Evolutionary conservation across 192 early-diverging fungal species (phyloP).

Genomic region (Coemansia sp.): DNA sequence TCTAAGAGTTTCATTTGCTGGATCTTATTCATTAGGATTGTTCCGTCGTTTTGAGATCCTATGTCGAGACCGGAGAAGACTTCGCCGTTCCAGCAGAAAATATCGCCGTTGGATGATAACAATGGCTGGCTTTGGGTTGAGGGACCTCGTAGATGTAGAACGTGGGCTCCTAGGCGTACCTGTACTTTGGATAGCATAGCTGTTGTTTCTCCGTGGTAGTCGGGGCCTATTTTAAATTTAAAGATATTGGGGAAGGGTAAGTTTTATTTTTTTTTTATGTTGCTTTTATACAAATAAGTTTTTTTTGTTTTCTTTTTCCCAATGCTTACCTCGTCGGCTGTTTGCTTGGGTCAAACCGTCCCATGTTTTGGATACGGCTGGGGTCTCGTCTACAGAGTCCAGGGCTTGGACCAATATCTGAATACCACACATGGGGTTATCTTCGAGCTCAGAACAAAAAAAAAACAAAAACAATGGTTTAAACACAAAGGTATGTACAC

Average conservation of each 20-base stretch:
- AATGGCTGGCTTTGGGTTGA: slow-evolving; percentile 59
- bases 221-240: slow-evolving; percentile 36
- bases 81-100: slow-evolving; percentile 88
- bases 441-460: too few relatives aligned
- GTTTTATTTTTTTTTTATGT: background rate
- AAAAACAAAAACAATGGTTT: too few relatives aligned
- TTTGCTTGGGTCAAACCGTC: slow-evolving; percentile 21
- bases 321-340: slow-evolving; percentile 32
- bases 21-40: slow-evolving; percentile 45
- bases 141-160: slow-evolving; percentile 71
- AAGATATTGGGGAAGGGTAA: too few relatives aligned
- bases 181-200: background rate
- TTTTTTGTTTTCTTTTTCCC: background rate
- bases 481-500: too few relatives aligned
- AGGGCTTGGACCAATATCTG: slow-evolving; percentile 22
- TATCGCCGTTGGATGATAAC: slow-evolving; percentile 44
- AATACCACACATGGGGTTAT: slow-evolving; percentile 52
- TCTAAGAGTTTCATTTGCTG: slow-evolving; percentile 23
- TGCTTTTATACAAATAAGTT: background rate
- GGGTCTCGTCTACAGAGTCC: background rate
- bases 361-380: slow-evolving; percentile 9
- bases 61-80: slow-evolving; percentile 77
- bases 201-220: slow-evolving; percentile 14
- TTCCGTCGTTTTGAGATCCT: slow-evolving; percentile 62
- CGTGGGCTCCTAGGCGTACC: slow-evolving; percentile 42